These are phyloP conservation scores for Malania oleifera DNA, from an alignment of 164 flowering plant genomes.

Conservation along the genomic window DNA sequence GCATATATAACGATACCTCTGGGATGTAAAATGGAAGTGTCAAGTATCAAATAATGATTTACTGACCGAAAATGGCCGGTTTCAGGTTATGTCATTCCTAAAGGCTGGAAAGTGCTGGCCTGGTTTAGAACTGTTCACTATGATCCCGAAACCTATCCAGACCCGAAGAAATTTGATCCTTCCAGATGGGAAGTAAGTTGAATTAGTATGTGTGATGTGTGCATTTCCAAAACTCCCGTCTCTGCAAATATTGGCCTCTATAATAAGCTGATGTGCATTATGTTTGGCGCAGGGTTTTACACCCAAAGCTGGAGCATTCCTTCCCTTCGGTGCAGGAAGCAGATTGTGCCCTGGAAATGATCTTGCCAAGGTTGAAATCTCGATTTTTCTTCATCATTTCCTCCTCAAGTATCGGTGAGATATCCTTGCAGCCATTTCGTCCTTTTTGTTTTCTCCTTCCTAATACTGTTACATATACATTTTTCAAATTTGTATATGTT, in stretches of 20 bases:
- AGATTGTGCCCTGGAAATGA: slow-evolving; percentile 93
- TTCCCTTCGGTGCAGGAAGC: slow-evolving; percentile 84
- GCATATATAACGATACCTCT: no score
- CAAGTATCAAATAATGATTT: not conserved
- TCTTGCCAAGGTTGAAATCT: slow-evolving; percentile 82
- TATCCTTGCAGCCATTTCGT: not conserved
- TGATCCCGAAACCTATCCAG: slow-evolving; percentile 62
- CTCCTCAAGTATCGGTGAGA: slow-evolving; percentile 66
- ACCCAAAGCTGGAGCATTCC: slow-evolving; percentile 66
- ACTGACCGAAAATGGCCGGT: not conserved
- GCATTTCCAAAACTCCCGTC: not conserved
- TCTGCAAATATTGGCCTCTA: not conserved
- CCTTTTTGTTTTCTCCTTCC: not conserved
- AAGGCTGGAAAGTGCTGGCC: slow-evolving; percentile 74
- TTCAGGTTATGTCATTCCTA: slow-evolving; percentile 65
- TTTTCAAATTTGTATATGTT: not conserved
- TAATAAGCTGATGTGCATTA: not conserved
- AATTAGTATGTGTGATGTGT: not conserved
- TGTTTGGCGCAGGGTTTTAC: slow-evolving; percentile 27
- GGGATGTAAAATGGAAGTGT: not conserved
- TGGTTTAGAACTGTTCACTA: slow-evolving; percentile 82
- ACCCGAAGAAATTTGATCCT: slow-evolving; percentile 70
- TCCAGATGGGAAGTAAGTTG: slow-evolving; percentile 90
- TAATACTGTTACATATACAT: not conserved
- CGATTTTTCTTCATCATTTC: slow-evolving; percentile 77